A percentile compares a stretch with the other conserved stretches of the same genome.
Conservation (phyloP, 1,284 basidiomycete species). For the Boletus smithii region DNA sequence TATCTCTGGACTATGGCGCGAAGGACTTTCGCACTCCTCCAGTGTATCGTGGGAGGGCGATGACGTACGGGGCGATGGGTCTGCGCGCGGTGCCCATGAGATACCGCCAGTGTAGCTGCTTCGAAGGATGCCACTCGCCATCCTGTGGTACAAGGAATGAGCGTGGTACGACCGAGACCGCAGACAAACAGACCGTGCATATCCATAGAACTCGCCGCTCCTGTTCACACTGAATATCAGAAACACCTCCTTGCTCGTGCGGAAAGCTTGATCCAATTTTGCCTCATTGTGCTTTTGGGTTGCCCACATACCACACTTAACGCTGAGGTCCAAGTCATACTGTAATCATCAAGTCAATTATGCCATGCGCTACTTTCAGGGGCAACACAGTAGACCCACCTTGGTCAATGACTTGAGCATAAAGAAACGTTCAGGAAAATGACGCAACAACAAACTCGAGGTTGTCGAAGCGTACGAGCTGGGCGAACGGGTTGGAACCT, state of each 20-base stretch:
- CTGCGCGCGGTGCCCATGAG: constrained; percentile 54
- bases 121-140: constrained; percentile 57
- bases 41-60: constrained; percentile 17
- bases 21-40: constrained; percentile 14
- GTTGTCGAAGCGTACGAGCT: constrained; percentile 67
- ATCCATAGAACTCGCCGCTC: constrained; percentile 87
- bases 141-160: constrained; percentile 40
- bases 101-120: constrained; percentile 49
- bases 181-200: constrained; percentile 59
- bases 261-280: constrained; percentile 85
- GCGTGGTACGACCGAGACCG: background rate
- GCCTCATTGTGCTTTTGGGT: constrained; percentile 94
- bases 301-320: constrained; percentile 82
- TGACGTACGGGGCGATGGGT: constrained; percentile 34
- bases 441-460: constrained; percentile 66
- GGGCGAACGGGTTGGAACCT: constrained; percentile 45
- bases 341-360: constrained; percentile 33
- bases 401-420: constrained; percentile 87
- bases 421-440: constrained; percentile 88
- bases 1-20: background rate
- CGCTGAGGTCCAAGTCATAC: constrained; percentile 82
- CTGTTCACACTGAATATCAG: constrained; percentile 92
- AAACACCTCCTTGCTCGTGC: constrained; percentile 82
- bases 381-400: constrained; percentile 39
- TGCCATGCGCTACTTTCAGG: background rate